phyloP scores from a whole-genome alignment of 2,329 filamentous ascomycete species.

The Immersiporthe knoxdaviesiana region DNA sequence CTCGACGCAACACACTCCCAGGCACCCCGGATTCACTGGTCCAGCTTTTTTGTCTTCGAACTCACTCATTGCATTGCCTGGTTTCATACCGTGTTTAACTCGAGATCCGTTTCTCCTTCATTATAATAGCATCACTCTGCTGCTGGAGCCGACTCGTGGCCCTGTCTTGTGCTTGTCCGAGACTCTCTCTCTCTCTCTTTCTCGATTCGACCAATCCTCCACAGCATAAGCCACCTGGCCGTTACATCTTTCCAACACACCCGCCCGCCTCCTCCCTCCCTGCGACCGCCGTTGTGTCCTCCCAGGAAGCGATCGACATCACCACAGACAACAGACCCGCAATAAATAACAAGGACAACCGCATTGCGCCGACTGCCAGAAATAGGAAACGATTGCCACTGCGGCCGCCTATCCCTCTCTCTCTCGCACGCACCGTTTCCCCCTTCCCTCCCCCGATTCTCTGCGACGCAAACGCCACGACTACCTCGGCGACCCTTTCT shows the following conservation, averaged over 20 bases:
- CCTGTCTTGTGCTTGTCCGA: background rate
- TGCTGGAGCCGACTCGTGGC: background rate
- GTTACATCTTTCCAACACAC: background rate
- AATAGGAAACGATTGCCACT: constrained; percentile 20
- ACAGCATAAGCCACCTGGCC: background rate
- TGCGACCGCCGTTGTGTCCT: background rate
- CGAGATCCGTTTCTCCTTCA: background rate
- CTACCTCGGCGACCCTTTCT: background rate
- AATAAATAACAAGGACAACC: constrained; percentile 17
- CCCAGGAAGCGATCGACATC: constrained; percentile 10
- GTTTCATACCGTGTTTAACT: background rate
- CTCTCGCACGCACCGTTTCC: background rate
- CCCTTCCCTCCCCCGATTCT: background rate
- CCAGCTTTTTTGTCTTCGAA: background rate
- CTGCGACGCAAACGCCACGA: background rate
- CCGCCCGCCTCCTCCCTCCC: background rate
- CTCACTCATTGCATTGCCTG: too few species aligned
- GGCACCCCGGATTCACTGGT: background rate
- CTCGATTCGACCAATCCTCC: background rate
- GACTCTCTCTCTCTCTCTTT: background rate
- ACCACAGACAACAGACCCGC: constrained; percentile 12
- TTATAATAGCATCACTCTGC: background rate
- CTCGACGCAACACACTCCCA: background rate
- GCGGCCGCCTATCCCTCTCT: constrained; percentile 6
- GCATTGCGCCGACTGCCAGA: constrained; percentile 8